phyloP scores from a whole-genome alignment of 2,329 filamentous ascomycete species.

The Colletotrichum somersetense region DNA sequence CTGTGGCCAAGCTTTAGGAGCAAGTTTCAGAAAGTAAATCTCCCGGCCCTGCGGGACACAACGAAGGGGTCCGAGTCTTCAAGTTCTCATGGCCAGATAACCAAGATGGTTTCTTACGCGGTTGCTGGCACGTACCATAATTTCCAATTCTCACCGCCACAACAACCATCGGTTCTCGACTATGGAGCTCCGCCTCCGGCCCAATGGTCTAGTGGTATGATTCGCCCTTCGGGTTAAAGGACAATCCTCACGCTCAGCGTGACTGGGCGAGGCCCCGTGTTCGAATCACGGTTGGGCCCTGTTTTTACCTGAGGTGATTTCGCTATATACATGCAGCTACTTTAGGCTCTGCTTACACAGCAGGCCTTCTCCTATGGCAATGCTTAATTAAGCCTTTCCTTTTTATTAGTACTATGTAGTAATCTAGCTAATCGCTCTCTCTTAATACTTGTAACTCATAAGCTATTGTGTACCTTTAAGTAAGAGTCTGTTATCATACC shows the following conservation, averaged over 20 bases:
- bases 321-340: background rate
- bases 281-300: constrained; percentile 39
- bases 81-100: background rate
- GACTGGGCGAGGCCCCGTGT: constrained; percentile 40
- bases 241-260: constrained; percentile 19
- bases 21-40: background rate
- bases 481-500: no score
- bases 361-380: no score
- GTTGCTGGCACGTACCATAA: background rate
- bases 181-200: background rate
- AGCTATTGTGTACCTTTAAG: no score
- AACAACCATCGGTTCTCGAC: background rate
- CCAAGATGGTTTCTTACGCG: no score
- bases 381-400: no score
- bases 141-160: fast-evolving
- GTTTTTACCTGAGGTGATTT: background rate
- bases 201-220: constrained; percentile 42
- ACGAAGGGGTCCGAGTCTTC: background rate
- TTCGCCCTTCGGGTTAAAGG: constrained; percentile 37
- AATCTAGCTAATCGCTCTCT: no score
- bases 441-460: no score
- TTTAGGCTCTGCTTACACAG: background rate
- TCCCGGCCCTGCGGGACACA: background rate
- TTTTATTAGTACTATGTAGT: no score
- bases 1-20: no score